A percentile compares a stretch with the other conserved stretches of the same genome.
These are phyloP conservation scores for Tylopilus rubrobrunneus DNA, from an alignment of 768 basidiomycete genomes.

Conservation along the genomic window DNA sequence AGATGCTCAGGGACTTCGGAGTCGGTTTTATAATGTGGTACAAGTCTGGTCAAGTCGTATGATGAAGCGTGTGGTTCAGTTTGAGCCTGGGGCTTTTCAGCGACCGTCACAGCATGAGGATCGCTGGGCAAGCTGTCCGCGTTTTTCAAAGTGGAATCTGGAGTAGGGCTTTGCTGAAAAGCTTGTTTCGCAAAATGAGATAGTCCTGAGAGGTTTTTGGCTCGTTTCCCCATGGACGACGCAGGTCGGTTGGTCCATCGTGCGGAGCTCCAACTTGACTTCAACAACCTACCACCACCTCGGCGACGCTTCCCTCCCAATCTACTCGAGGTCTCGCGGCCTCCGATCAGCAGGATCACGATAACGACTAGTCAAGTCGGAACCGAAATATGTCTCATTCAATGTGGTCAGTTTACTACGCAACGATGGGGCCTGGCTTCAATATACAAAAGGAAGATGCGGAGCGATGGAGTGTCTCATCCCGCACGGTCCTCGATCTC, in stretches of 20 bases:
- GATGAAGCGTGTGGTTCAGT: conserved; percentile 26
- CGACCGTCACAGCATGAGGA: background rate
- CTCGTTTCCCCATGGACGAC: conserved; percentile 37
- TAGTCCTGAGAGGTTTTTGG: conserved; percentile 39
- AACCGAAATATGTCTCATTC: background rate
- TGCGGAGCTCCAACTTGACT: conserved; percentile 7
- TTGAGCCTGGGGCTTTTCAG: conserved; percentile 16
- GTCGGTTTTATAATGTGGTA: conserved; percentile 61
- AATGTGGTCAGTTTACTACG: background rate
- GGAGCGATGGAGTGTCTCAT: background rate
- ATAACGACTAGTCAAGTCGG: background rate
- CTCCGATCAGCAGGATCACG: background rate
- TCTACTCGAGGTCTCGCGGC: background rate
- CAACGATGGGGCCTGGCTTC: background rate
- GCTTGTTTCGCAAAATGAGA: conserved; percentile 41
- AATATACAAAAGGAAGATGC: conserved; percentile 11
- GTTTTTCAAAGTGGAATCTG: conserved; percentile 5
- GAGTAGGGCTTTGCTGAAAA: conserved; percentile 23
- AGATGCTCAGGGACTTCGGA: conserved; percentile 74
- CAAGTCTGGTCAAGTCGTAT: conserved; percentile 68
- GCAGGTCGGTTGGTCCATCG: background rate
- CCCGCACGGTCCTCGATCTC: background rate
- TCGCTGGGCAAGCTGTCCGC: background rate
- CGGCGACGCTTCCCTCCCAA: background rate
- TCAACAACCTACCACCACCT: background rate